Evolutionary conservation across 2,329 filamentous ascomycete genomes (phyloP).

Genomic region (Phialemoniopsis sp.): DNA sequence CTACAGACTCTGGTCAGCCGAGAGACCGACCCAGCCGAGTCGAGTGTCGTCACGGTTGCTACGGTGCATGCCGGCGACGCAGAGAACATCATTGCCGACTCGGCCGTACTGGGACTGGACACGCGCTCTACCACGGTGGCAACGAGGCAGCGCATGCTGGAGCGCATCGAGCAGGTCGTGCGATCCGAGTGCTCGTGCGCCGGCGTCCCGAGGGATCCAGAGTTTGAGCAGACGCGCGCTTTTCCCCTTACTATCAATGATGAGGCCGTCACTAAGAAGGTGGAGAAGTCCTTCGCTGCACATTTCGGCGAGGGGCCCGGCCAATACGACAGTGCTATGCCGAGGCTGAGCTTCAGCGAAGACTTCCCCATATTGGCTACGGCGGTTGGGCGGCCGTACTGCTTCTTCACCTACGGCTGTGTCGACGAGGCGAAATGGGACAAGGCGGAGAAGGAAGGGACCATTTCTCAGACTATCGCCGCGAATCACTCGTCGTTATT

Average conservation of each 20-base stretch:
- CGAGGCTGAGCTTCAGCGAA: background rate
- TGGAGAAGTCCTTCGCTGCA: background rate
- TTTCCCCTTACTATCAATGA: background rate
- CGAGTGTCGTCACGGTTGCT: constrained; percentile 38
- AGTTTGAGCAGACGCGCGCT: background rate
- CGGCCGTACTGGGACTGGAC: constrained; percentile 13
- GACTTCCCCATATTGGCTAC: background rate
- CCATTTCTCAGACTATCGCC: no score
- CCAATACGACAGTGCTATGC: background rate
- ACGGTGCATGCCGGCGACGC: constrained; percentile 34
- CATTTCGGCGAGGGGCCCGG: no score
- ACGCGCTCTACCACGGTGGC: background rate
- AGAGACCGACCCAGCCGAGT: constrained; percentile 26
- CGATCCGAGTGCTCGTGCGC: background rate
- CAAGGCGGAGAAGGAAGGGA: background rate
- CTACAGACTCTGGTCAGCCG: constrained; percentile 24
- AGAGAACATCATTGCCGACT: constrained; percentile 39
- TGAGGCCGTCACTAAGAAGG: background rate
- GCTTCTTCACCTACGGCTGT: background rate
- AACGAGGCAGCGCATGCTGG: background rate
- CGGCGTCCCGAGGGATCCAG: background rate
- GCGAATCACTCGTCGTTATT: background rate
- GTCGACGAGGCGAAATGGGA: background rate
- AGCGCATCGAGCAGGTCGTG: background rate
- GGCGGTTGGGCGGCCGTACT: background rate